Conservation (phyloP, 2,329 filamentous ascomycete genomes). For the Sclerotinia spermophila region DNA sequence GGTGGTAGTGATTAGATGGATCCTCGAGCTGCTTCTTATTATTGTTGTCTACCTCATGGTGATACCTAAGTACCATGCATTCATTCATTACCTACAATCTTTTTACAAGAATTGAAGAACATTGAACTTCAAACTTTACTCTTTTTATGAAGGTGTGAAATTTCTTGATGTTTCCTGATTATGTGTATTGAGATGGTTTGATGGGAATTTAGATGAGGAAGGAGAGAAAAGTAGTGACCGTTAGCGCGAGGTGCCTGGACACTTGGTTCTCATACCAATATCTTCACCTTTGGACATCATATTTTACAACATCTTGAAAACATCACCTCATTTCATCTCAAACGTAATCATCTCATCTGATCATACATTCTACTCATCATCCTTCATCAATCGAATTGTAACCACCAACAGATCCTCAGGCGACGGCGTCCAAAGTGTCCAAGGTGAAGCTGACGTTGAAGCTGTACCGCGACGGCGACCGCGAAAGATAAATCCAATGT, state of each 20-base stretch:
- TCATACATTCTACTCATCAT: neutral
- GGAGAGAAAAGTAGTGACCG: neutral
- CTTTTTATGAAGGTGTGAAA: neutral
- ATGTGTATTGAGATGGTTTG: neutral
- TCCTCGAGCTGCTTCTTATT: constrained; percentile 12
- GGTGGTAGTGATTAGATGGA: constrained; percentile 2
- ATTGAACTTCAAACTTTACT: constrained; percentile 2
- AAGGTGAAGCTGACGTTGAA: no score
- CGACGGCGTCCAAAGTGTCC: no score
- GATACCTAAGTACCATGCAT: constrained; percentile 34
- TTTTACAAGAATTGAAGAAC: constrained; percentile 5
- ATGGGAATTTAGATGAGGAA: neutral
- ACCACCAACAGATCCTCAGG: no score
- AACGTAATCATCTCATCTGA: neutral
- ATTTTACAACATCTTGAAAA: neutral
- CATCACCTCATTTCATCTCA: neutral
- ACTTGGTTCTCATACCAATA: neutral
- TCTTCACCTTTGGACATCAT: neutral
- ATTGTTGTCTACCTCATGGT: constrained; percentile 29
- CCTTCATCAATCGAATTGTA: neutral
- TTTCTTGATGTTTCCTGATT: neutral
- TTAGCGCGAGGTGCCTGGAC: neutral
- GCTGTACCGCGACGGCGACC: no score
- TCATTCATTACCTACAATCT: constrained; percentile 33
- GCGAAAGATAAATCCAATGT: no score